Percentiles rank a stretch among this genome's conserved stretches.
These are phyloP conservation scores for Chiua virens DNA, from an alignment of 768 basidiomycete genomes.

Conservation along the genomic window DNA sequence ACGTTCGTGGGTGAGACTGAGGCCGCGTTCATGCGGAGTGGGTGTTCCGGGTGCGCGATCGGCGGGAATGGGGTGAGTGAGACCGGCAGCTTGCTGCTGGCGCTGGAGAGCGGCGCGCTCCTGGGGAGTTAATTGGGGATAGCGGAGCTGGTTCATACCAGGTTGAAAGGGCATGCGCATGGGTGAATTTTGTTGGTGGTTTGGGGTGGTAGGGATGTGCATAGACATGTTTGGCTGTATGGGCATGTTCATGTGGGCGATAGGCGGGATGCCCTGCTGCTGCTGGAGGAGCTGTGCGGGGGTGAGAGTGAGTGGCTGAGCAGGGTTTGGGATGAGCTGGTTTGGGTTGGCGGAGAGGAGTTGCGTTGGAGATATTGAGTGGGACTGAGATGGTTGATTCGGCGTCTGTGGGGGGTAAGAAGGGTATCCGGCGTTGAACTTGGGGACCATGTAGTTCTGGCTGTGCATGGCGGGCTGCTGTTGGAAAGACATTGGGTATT, in stretches of 20 bases:
- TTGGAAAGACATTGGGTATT: constrained; percentile 28
- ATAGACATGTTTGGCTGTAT: constrained; percentile 10
- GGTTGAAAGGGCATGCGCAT: constrained; percentile 20
- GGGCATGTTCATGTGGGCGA: no score
- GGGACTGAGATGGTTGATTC: constrained; percentile 7
- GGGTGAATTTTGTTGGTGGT: constrained; percentile 23
- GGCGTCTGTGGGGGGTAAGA: constrained; percentile 4
- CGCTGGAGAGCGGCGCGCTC: constrained; percentile 31
- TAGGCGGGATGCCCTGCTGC: constrained; percentile 25
- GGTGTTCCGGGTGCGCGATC: constrained; percentile 22
- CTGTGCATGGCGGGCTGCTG: constrained; percentile 16
- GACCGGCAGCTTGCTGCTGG: constrained; percentile 20
- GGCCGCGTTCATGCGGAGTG: constrained; percentile 23
- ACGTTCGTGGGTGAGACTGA: constrained; percentile 21
- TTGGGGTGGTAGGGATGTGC: constrained; percentile 19
- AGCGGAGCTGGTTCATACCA: constrained; percentile 23
- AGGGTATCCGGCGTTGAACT: constrained; percentile 17
- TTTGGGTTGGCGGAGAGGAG: constrained; percentile 18
- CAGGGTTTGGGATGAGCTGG: constrained; percentile 23
- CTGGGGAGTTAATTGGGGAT: constrained; percentile 27
- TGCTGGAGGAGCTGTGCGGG: constrained; percentile 39
- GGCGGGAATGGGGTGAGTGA: constrained; percentile 7
- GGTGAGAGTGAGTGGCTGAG: constrained; percentile 30
- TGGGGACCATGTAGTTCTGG: constrained; percentile 17
- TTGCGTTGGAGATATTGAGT: constrained; percentile 26